phyloP scores from a whole-genome alignment of 768 basidiomycete genomes.

The Mycena maculata region DNA sequence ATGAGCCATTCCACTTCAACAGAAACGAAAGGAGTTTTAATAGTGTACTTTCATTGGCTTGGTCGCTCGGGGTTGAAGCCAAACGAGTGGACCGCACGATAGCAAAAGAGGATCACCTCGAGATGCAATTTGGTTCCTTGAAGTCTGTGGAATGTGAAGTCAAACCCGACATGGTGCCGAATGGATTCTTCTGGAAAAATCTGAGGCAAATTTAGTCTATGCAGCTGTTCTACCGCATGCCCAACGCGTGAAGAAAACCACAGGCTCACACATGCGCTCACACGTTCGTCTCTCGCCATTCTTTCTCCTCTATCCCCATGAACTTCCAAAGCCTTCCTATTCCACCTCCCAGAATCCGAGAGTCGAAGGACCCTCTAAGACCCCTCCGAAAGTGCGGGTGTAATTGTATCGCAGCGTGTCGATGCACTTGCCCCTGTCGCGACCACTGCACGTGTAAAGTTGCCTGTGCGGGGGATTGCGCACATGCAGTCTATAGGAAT shows the following conservation, averaged over 20 bases:
- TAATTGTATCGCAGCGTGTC: constrained; percentile 19
- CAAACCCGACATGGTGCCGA: no score
- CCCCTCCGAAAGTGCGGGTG: constrained; percentile 26
- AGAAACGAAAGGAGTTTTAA: no score
- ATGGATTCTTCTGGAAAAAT: no score
- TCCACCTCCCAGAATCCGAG: constrained; percentile 19
- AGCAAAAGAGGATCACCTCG: no score
- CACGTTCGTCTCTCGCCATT: neutral
- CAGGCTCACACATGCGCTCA: neutral
- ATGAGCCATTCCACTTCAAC: no score
- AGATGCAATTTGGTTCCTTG: no score
- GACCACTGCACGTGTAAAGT: constrained; percentile 29
- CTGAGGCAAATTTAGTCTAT: no score
- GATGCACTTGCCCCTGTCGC: constrained; percentile 25
- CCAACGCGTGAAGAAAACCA: neutral
- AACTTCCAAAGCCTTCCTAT: constrained; percentile 31
- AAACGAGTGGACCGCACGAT: no score
- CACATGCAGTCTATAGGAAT: constrained; percentile 9
- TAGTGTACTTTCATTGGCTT: no score
- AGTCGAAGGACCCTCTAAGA: neutral
- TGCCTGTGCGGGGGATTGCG: constrained; percentile 21
- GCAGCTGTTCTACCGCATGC: neutral
- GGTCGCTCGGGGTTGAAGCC: no score
- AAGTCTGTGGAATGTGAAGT: no score
- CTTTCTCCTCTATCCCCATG: constrained; percentile 4